Evolutionary conservation across 164 flowering plant genomes (phyloP).

Genomic region (Chimonanthus praecox): DNA sequence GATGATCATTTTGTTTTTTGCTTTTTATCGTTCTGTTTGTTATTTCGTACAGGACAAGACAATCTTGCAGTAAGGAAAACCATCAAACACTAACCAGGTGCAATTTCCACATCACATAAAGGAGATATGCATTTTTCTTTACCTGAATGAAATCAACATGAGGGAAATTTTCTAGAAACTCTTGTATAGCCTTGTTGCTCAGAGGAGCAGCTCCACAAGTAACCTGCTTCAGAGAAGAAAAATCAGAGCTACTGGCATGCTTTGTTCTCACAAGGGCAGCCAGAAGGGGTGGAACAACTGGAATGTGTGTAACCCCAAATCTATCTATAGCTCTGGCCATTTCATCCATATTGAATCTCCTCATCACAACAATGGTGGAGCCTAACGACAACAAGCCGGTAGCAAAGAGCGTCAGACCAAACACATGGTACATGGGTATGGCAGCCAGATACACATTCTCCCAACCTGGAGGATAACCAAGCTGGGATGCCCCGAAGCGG

Average conservation of each 20-base stretch:
- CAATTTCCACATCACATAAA: no score
- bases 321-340: conserved; percentile 42
- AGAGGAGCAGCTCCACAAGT: conserved; percentile 72
- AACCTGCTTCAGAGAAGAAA: conserved; percentile 66
- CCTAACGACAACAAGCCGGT: conserved; percentile 65
- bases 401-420: conserved; percentile 59
- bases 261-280: conserved; percentile 39
- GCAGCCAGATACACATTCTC: conserved; percentile 53
- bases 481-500: conserved; percentile 61
- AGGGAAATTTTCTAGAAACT: conserved; percentile 45
- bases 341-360: conserved; percentile 43
- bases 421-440: conserved; percentile 79
- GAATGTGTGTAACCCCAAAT: conserved; percentile 62
- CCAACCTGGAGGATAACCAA: conserved; percentile 20
- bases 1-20: no score
- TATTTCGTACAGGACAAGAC: no score
- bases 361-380: conserved; percentile 58
- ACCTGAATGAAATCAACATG: conserved; percentile 87
- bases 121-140: background rate
- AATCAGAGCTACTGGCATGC: conserved; percentile 8
- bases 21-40: no score
- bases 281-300: conserved; percentile 66
- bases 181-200: conserved; percentile 39
- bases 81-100: no score
- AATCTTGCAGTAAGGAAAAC: no score